A percentile compares a stretch with the other conserved stretches of the same genome.
Evolutionary conservation across 257 asterid species (phyloP).

Genomic region (Solanum neorickii): DNA sequence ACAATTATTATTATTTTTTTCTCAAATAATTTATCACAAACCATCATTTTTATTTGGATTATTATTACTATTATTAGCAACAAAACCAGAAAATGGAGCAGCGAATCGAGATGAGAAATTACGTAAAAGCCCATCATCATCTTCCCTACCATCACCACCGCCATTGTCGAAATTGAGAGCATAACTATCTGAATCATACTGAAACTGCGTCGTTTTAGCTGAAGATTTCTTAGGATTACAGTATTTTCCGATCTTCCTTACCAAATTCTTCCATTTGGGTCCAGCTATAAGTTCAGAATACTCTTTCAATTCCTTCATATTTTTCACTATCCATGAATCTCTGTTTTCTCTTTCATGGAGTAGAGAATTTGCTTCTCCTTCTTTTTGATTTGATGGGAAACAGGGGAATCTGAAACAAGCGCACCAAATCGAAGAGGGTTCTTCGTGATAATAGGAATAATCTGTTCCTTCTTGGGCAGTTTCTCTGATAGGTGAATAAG

Average conservation of each 20-base stretch:
- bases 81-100: neutral
- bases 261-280: constrained; percentile 41
- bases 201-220: constrained; percentile 19
- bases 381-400: neutral
- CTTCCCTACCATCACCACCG: constrained; percentile 8
- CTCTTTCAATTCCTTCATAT: constrained; percentile 27
- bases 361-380: neutral
- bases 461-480: neutral
- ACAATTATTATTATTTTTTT: neutral
- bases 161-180: constrained; percentile 39
- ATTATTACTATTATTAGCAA: neutral
- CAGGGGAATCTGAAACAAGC: neutral
- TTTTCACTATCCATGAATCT: constrained; percentile 14
- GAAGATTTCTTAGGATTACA: constrained; percentile 5
- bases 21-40: constrained; percentile 7
- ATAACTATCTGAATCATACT: constrained; percentile 44
- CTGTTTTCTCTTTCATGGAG: neutral
- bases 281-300: constrained; percentile 40
- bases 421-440: neutral
- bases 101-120: constrained; percentile 44
- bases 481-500: neutral
- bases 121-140: constrained; percentile 19
- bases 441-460: neutral
- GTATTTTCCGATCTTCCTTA: constrained; percentile 25
- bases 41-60: constrained; percentile 14